Base-by-base conservation (phyloP, 768 basidiomycete species). In the Amanita muscaria region DNA sequence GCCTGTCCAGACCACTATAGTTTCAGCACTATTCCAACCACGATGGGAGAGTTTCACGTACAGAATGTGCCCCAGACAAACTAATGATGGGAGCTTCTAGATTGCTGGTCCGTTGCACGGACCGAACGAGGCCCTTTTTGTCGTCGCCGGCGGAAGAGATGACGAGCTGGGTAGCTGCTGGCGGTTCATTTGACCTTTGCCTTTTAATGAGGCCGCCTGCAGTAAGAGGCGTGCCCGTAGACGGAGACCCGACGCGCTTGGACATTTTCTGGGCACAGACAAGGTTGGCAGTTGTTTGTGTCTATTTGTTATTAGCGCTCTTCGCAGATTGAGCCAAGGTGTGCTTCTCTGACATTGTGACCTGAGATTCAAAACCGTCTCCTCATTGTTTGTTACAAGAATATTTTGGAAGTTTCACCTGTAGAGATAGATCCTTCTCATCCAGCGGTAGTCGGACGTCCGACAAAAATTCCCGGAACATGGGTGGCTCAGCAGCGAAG, bases 61-160 rank as follows among this genome's bases (percentile, higher is more conserved):
- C 88, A 39, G 80, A 74, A 65, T 96, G 91, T 4, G 91, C 83
- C 2, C 94, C 88, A 12, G 79, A 73, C 50, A 99, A 68, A 55
- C 86, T 87, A 56, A 98, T 79, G 56, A 99, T 98, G 22, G 96
- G 96, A 33, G 92, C 91, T 54, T 90, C 84, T 31, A 98, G 74
- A 53, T 76, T 83, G 64, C 88, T 91, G n/a, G 96, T 99, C 36
- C 96, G 74, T 60, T 88, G 86, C 21, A 98, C 77, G 18, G 77
- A 84, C 51, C 92, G 74, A 49, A 94, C 72, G 42, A 92, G 77
- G 16, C 81, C 87, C 58, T 88, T 87, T 41, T 79, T 71, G 49
- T 84, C 80, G 56, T 88, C 80, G 44, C 75, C 74, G 1, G 77
- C 73, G 2, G 83, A 82, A 0, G 88, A 89, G 29, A 90, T 88